Percentiles rank a stretch among this genome's conserved stretches.
Conservation (phyloP, 2,329 filamentous ascomycete genomes). For the Alternaria sp. region DNA sequence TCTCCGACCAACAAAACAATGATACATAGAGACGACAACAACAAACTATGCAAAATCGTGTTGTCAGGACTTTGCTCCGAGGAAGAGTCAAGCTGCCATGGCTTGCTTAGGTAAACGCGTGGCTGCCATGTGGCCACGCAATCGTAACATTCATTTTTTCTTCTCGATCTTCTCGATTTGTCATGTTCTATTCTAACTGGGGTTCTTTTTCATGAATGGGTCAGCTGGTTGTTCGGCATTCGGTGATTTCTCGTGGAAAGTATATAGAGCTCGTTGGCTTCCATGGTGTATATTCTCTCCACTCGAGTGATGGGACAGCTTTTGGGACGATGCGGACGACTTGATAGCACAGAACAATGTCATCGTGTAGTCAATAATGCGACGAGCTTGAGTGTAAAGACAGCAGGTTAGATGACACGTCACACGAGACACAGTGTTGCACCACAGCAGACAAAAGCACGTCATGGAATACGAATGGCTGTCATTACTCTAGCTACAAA, state of each 20-base stretch:
- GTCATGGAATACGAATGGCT: neutral
- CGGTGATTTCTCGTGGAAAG: neutral
- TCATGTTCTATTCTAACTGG: neutral
- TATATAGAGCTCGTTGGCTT: too few species aligned
- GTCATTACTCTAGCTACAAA: slow-evolving; percentile 15
- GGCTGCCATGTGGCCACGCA: neutral
- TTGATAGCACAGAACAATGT: too few species aligned
- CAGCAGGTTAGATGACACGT: too few species aligned
- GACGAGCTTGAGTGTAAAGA: neutral
- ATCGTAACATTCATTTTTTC: neutral
- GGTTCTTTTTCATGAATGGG: neutral
- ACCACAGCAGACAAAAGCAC: neutral
- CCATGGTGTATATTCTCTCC: too few species aligned
- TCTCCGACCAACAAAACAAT: neutral
- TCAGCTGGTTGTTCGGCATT: neutral
- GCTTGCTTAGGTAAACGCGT: neutral
- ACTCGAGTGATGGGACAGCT: neutral
- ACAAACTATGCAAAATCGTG: neutral
- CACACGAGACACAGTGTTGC: neutral
- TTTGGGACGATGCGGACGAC: too few species aligned
- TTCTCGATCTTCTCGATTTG: neutral
- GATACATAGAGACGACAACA: neutral
- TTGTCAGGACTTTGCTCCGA: neutral
- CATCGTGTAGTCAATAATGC: neutral
- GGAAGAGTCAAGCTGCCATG: neutral